phyloP scores from a whole-genome alignment of 768 basidiomycete genomes.

The Lactarius evosmus region DNA sequence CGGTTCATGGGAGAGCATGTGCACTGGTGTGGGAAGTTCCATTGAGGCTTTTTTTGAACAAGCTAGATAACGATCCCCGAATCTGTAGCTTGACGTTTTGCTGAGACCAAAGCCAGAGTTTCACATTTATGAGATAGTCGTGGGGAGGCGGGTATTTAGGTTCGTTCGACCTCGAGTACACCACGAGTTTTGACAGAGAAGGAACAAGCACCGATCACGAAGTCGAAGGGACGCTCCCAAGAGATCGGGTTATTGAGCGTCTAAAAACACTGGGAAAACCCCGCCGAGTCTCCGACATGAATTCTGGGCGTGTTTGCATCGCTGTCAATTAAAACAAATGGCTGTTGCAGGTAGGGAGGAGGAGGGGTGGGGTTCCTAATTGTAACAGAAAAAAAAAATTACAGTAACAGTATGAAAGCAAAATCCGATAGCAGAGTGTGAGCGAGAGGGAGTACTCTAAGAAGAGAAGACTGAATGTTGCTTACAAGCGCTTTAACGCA shows the following conservation, averaged over 20 bases:
- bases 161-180: constrained; percentile 20
- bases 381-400: constrained; percentile 11
- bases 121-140: constrained; percentile 7
- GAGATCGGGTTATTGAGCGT: constrained; percentile 18
- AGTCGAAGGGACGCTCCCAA: constrained; percentile 20
- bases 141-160: constrained; percentile 1
- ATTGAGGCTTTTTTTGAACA: background rate
- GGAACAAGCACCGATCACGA: constrained; percentile 25
- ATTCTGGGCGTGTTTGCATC: constrained; percentile 8
- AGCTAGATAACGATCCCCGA: constrained; percentile 8
- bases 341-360: background rate
- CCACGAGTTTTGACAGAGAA: constrained; percentile 26
- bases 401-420: constrained; percentile 11
- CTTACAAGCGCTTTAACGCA: background rate
- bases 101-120: constrained; percentile 7
- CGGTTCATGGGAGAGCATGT: background rate
- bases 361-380: background rate
- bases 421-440: constrained; percentile 10
- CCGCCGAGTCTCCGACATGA: constrained; percentile 14
- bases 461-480: background rate
- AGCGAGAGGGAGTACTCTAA: constrained; percentile 5
- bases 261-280: constrained; percentile 10
- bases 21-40: constrained; percentile 6
- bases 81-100: constrained; percentile 4
- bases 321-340: constrained; percentile 1